phyloP scores from a whole-genome alignment of 2,329 filamentous ascomycete species.

The Didymella keratinophila region DNA sequence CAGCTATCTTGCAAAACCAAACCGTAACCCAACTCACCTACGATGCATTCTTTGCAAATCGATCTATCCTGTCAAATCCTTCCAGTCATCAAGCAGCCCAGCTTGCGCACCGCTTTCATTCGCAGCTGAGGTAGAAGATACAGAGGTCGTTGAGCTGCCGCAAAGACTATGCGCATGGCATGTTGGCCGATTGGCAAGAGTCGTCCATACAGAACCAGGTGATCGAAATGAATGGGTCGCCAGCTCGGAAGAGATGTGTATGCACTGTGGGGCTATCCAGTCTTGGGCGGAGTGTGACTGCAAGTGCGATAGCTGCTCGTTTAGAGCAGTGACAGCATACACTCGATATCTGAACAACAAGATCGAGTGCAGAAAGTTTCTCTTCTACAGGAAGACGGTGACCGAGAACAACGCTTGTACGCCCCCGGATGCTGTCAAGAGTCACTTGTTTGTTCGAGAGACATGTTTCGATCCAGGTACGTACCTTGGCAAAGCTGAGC shows the following conservation, averaged over 20 bases:
- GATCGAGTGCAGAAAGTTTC: constrained; percentile 30
- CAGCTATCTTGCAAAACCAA: constrained; percentile 32
- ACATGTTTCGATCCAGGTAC: constrained; percentile 21
- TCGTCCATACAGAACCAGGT: constrained; percentile 29
- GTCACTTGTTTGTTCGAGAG: constrained; percentile 38
- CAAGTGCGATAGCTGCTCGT: constrained; percentile 43
- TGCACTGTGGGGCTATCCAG: constrained; percentile 45
- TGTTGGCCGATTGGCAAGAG: constrained; percentile 37
- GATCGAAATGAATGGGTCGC: constrained; percentile 44
- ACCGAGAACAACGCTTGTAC: neutral
- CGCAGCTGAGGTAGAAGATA: constrained; percentile 9
- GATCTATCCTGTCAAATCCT: constrained; percentile 39
- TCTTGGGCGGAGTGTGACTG: constrained; percentile 39
- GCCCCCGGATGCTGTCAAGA: constrained; percentile 7
- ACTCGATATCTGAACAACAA: constrained; percentile 44
- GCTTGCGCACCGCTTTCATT: constrained; percentile 30
- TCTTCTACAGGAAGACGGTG: constrained; percentile 35
- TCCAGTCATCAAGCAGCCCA: constrained; percentile 43
- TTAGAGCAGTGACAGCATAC: constrained; percentile 39
- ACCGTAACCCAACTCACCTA: constrained; percentile 21
- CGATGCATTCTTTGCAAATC: constrained; percentile 46
- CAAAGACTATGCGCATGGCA: constrained; percentile 47
- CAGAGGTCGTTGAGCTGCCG: constrained; percentile 41
- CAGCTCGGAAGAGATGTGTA: constrained; percentile 40
- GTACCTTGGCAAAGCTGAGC: neutral